Evolutionary conservation across 345 rosid species (phyloP).

Genomic region (Citrus hindsii): DNA sequence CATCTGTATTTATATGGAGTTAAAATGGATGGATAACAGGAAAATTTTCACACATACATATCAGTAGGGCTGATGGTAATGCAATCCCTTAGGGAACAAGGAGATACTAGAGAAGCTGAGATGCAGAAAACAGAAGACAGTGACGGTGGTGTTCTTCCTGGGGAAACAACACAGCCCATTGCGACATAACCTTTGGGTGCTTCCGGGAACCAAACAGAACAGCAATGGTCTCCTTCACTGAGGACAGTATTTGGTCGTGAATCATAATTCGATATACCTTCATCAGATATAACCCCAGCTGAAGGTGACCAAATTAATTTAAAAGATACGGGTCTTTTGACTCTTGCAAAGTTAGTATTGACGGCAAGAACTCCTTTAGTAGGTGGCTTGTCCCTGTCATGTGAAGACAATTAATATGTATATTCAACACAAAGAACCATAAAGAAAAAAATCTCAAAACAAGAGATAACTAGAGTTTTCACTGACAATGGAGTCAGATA

Average conservation of each 20-base stretch:
- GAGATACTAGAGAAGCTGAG: constrained; percentile 71
- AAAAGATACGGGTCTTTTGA: constrained; percentile 80
- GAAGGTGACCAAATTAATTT: constrained; percentile 66
- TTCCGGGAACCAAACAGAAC: constrained; percentile 93
- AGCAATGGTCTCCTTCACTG: constrained; percentile 32
- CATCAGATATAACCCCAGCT: constrained; percentile 36
- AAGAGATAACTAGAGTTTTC: constrained; percentile 11
- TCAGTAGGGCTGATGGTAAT: constrained; percentile 53
- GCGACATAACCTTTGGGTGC: constrained; percentile 91
- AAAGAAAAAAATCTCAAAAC: constrained; percentile 9
- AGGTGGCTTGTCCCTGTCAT: constrained; percentile 95
- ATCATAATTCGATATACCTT: constrained; percentile 15
- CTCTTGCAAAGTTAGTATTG: constrained; percentile 73
- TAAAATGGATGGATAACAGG: constrained; percentile 8
- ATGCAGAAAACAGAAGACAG: constrained; percentile 73
- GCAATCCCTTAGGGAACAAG: constrained; percentile 89
- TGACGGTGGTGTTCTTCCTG: constrained; percentile 62
- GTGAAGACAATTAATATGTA: constrained; percentile 19
- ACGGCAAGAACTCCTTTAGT: constrained; percentile 87
- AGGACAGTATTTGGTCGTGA: constrained; percentile 12
- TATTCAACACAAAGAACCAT: not conserved
- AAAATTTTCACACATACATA: constrained; percentile 44
- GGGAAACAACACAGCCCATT: constrained; percentile 77
- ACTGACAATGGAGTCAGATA: constrained; percentile 88
- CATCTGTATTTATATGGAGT: too few species aligned